A percentile compares a stretch with the other conserved stretches of the same genome.
Evolutionary conservation across 495 filamentous ascomycete species (phyloP).

Genomic region (Xylaria castorea): DNA sequence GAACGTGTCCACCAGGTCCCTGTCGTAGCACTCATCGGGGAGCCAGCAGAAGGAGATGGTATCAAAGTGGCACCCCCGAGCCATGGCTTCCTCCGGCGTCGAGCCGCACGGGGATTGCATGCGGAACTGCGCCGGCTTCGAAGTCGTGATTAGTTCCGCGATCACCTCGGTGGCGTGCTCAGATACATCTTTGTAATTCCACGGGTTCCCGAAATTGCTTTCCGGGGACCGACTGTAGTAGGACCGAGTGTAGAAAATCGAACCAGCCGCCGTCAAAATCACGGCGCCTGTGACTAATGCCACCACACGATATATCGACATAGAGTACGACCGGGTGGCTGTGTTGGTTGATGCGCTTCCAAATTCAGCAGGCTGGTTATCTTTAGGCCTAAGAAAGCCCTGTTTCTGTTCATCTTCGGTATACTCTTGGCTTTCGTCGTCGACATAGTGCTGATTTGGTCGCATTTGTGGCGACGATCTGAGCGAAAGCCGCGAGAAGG

Average conservation of each 20-base stretch:
- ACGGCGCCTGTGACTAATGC: background rate
- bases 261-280: conserved; percentile 9
- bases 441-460: background rate
- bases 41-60: conserved; percentile 41
- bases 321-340: background rate
- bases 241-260: background rate
- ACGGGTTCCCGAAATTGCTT: background rate
- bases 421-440: background rate
- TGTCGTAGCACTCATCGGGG: conserved; percentile 40
- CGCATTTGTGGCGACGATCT: background rate
- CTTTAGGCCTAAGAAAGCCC: conserved; percentile 6
- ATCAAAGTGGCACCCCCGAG: conserved; percentile 40
- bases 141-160: background rate
- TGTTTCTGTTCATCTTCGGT: conserved; percentile 7
- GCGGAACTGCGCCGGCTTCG: conserved; percentile 3
- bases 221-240: too few species aligned
- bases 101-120: conserved; percentile 33
- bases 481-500: background rate
- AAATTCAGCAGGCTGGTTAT: background rate
- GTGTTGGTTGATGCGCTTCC: background rate
- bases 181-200: conserved; percentile 7
- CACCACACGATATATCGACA: conserved; percentile 7
- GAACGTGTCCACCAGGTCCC: conserved; percentile 27
- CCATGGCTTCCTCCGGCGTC: conserved; percentile 28
- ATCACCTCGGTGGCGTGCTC: conserved; percentile 9